Evolutionary conservation across 257 asterid species (phyloP).

Genomic region (Solanum bulbocastanum): DNA sequence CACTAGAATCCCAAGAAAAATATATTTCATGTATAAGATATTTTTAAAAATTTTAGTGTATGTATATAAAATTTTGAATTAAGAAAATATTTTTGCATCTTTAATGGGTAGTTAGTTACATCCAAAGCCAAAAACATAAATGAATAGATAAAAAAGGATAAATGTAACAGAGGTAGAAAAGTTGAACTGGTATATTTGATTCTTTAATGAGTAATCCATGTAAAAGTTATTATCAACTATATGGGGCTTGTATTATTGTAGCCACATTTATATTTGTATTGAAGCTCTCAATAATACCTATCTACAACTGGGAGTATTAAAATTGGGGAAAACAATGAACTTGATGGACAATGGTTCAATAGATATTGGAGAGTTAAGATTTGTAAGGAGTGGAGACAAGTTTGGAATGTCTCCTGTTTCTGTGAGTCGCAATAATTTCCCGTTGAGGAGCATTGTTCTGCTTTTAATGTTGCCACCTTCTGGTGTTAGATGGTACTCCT

Average conservation of each 20-base stretch:
- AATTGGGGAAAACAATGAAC: conserved; percentile 60
- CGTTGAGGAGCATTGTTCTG: conserved; percentile 51
- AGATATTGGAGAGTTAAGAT: conserved; percentile 24
- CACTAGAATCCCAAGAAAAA: too few species aligned
- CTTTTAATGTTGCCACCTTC: conserved; percentile 40
- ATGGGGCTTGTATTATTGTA: background rate
- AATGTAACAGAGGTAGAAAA: background rate
- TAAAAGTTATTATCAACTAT: background rate
- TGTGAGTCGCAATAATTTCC: conserved; percentile 32
- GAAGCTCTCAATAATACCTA: background rate
- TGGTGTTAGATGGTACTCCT: conserved; percentile 76
- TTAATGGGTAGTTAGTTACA: too few species aligned
- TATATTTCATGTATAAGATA: too few species aligned
- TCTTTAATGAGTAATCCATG: background rate
- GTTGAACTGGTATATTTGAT: background rate
- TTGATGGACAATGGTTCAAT: conserved; percentile 56
- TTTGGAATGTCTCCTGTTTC: conserved; percentile 40
- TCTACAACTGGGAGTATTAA: conserved; percentile 40
- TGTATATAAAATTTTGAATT: background rate
- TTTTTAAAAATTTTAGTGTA: too few species aligned
- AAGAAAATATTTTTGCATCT: too few species aligned
- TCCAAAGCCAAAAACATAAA: background rate
- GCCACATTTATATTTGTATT: background rate
- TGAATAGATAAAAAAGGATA: background rate
- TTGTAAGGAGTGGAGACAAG: conserved; percentile 28